A percentile compares a stretch with the other conserved stretches of the same genome.
phyloP scores from a whole-genome alignment of 176 grass and related monocot genomes.

The barley (Hordeum vulgare) region MorexV3_pseudomolecules_assembly NC_058518.1:281440713-281441212 shows the following conservation, averaged over 20 bases:
- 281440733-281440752: not conserved
- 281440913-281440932: not conserved
- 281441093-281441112: conserved; percentile 78
- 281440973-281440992: not conserved
- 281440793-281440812: no score
- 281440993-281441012: not conserved
- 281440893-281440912: not conserved
- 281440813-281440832: no score
- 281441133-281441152: conserved; percentile 81
- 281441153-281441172: conserved; percentile 12
- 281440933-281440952: not conserved
- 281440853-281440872: not conserved
- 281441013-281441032: not conserved
- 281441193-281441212: not conserved
- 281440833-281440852: no score
- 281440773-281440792: not conserved
- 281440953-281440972: not conserved
- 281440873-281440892: not conserved
- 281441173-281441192: no score
- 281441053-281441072: conserved; percentile 48
- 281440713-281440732: not conserved
- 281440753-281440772: not conserved
- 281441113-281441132: conserved; percentile 66
- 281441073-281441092: conserved; percentile 90
- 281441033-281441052: not conserved